Base-by-base conservation (phyloP, 2,329 filamentous ascomycete species). In the Aspergillus sojae region DNA sequence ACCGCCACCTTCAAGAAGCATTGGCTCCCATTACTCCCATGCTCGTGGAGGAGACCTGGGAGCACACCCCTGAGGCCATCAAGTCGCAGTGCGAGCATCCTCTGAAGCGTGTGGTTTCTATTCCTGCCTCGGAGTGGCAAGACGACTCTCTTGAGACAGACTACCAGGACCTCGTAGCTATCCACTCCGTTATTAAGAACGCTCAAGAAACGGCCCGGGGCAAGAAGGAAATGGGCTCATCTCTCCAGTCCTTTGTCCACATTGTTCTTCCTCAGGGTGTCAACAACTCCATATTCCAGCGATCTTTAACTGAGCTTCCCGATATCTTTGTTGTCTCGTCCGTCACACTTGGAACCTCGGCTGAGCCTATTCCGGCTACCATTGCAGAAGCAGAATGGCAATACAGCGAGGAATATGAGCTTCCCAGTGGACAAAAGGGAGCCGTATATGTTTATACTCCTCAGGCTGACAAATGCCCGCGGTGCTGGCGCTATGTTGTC, bases 401-500 rank as follows among this genome's bases (percentile, higher is more conserved):
- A 16, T 82, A 82, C 62, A 71, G 75, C 50, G 75, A 76, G 14
- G 73, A 77, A n/a, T 79, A 83, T 54, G 75, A 80, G 48, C 66
- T 80, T 0, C 69, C 70, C 0, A 70, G 69, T 61, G 77, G 74
- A 19, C 63, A 67, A 6, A 72, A 70, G 58, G 79, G 77, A 3
- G 73, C 62, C 3, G 78, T 76, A 5, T 73, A 78, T 71, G 76
- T 82, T 23, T 81, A 82, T 66, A 75, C 84, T 11, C 84, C 88
- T 0, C 75, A 76, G 16, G 77, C 80, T 14, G 79, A 83, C 54
- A 99, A 98, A 77, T 99, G 95, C 75, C 84, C 87, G 0, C 84
- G 95, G 57, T 99, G 95, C 79, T 99, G 95, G 95, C 87, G 91
- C 65, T 96, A 92, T 76, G 84, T 91, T 28, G 89, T 91, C n/a